These are phyloP conservation scores for Lichina pygmaea DNA, from an alignment of 495 filamentous ascomycete species.

Conservation along the genomic window DNA sequence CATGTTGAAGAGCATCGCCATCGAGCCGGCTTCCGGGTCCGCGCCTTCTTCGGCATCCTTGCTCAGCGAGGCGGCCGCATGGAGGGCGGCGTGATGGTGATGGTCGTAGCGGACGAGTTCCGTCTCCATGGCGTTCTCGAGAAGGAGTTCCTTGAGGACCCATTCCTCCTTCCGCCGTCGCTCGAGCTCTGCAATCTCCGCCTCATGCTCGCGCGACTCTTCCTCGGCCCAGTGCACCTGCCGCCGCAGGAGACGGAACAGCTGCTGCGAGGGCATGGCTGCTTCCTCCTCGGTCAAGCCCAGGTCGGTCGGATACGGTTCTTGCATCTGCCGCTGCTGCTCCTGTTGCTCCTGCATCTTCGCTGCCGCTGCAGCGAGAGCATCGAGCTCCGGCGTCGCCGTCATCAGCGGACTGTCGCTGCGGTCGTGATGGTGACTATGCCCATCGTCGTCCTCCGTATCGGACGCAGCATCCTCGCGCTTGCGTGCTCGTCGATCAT, in stretches of 20 bases:
- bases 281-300: conserved; percentile 52
- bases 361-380: conserved; percentile 14
- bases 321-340: not conserved
- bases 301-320: conserved; percentile 26
- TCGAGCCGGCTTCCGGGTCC: not conserved
- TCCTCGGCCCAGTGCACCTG: conserved; percentile 62
- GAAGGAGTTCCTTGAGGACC: conserved; percentile 50
- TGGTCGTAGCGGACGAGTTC: conserved; percentile 12
- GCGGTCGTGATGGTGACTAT: not conserved
- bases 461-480: not conserved
- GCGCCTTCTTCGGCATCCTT: not conserved
- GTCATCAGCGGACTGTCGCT: conserved; percentile 12
- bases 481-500: not conserved
- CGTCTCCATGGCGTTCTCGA: conserved; percentile 30
- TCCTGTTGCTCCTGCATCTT: not conserved
- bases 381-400: conserved; percentile 25
- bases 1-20: too few relatives aligned
- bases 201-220: conserved; percentile 32
- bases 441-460: not conserved
- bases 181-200: conserved; percentile 32
- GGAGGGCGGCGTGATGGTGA: not conserved
- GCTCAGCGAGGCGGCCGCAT: not conserved
- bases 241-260: conserved; percentile 45
- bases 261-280: conserved; percentile 32
- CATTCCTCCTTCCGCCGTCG: conserved; percentile 48